Evolutionary conservation across 768 basidiomycete species (phyloP).

Genomic region (Pilatotrama ljubarskyi): DNA sequence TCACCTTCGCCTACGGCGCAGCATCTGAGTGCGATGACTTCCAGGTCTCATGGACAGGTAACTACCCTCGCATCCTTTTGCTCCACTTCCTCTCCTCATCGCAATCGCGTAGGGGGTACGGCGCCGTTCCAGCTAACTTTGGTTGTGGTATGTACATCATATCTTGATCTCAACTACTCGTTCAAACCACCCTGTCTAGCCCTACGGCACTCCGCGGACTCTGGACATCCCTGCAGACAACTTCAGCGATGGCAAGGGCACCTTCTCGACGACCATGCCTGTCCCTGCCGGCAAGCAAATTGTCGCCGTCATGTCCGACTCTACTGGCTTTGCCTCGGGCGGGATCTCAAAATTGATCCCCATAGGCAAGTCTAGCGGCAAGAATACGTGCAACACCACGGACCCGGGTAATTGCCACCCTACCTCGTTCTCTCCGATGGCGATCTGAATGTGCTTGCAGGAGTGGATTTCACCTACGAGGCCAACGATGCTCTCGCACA

Average conservation of each 20-base stretch:
- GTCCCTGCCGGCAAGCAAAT: slow-evolving; percentile 42
- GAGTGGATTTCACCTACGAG: slow-evolving; percentile 9
- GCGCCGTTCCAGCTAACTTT: slow-evolving; percentile 52
- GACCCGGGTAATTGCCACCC: background rate
- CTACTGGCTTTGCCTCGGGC: slow-evolving; percentile 66
- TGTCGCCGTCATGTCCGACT: slow-evolving; percentile 69
- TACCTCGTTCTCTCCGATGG: background rate
- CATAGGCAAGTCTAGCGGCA: background rate
- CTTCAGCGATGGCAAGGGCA: slow-evolving; percentile 54
- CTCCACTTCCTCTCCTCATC: background rate
- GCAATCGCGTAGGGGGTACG: slow-evolving; percentile 47
- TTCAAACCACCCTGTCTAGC: slow-evolving; percentile 36
- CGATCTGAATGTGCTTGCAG: background rate
- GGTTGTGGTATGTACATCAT: slow-evolving; percentile 46
- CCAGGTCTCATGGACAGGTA: slow-evolving; percentile 64
- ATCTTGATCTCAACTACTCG: background rate
- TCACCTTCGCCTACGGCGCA: slow-evolving; percentile 51
- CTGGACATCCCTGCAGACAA: slow-evolving; percentile 55
- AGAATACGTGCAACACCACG: slow-evolving; percentile 4
- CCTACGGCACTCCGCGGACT: slow-evolving; percentile 54
- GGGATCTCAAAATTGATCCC: slow-evolving; percentile 7
- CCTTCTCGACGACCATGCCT: slow-evolving; percentile 48
- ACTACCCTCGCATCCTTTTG: slow-evolving; percentile 13
- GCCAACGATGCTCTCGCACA: slow-evolving; percentile 10
- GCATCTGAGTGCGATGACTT: slow-evolving; percentile 65